Evolutionary conservation across 495 filamentous ascomycete species (phyloP).

Genomic region (Emericellopsis terricola): DNA sequence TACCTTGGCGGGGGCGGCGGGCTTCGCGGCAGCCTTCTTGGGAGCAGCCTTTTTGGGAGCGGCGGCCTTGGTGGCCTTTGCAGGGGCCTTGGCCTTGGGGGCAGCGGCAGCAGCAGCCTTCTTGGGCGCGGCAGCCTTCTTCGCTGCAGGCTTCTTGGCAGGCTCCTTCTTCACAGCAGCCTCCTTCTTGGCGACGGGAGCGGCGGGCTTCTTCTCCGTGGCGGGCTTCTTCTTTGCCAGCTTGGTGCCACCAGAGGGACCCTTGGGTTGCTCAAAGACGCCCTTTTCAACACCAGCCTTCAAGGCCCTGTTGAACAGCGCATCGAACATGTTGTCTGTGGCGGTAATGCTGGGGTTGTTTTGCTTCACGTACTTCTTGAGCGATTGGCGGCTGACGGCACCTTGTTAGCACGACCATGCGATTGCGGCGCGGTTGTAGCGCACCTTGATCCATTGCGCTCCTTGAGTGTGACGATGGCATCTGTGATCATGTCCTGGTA

Average conservation of each 20-base stretch:
- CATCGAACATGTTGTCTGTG: constrained; percentile 60
- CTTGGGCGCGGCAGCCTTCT: constrained; percentile 36
- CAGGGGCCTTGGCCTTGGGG: constrained; percentile 26
- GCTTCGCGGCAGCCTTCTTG: constrained; percentile 21
- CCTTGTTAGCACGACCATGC: constrained; percentile 15
- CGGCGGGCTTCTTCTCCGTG: constrained; percentile 19
- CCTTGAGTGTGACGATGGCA: constrained; percentile 50
- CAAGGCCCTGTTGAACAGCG: constrained; percentile 85
- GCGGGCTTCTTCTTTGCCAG: constrained; percentile 58
- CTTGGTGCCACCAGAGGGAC: constrained; percentile 89
- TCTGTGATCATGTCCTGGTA: constrained; percentile 58
- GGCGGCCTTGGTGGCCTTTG: constrained; percentile 33
- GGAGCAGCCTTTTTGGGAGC: constrained; percentile 21
- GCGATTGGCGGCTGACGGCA: constrained; percentile 59
- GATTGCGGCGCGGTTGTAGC: too few species aligned
- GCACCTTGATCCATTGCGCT: constrained; percentile 47
- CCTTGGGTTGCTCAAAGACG: constrained; percentile 86
- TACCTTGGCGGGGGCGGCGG: constrained; percentile 15
- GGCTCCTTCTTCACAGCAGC: constrained; percentile 28
- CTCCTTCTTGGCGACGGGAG: constrained; percentile 23
- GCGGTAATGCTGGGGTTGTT: constrained; percentile 85
- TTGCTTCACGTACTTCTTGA: constrained; percentile 95
- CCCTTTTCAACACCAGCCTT: constrained; percentile 78
- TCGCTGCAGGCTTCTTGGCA: constrained; percentile 26
- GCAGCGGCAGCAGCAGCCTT: constrained; percentile 15